phyloP scores from a whole-genome alignment of 2,329 filamentous ascomycete species.

The Bipolaris cookei region DNA sequence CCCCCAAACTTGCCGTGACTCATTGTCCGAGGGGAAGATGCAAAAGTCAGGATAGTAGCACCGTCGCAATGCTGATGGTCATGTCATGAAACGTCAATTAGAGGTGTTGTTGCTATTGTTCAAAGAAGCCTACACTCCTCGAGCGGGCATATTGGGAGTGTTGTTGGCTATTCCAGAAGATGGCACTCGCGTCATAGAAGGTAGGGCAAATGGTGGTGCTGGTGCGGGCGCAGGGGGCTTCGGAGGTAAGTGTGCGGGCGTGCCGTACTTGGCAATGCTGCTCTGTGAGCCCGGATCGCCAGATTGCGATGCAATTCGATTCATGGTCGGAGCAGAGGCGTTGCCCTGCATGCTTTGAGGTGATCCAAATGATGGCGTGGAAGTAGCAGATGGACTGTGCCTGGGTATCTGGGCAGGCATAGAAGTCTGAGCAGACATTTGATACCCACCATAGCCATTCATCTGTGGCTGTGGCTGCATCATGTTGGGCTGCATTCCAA shows the following conservation, averaged over 20 bases:
- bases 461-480: slow-evolving; percentile 41
- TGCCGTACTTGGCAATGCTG: slow-evolving; percentile 64
- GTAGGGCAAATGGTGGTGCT: slow-evolving; percentile 38
- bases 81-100: slow-evolving; percentile 31
- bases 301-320: slow-evolving; percentile 35
- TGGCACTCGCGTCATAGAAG: slow-evolving; percentile 27
- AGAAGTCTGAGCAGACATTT: slow-evolving; percentile 30
- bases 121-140: slow-evolving; percentile 14
- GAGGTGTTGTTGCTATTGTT: slow-evolving; percentile 16
- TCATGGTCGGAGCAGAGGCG: slow-evolving; percentile 27
- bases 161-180: slow-evolving; percentile 22
- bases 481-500: slow-evolving; percentile 43
- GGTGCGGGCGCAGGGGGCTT: slow-evolving; percentile 58
- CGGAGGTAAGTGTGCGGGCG: slow-evolving; percentile 60
- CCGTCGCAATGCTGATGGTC: slow-evolving; percentile 39
- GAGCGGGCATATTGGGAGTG: slow-evolving; percentile 13
- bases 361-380: slow-evolving; percentile 39
- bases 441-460: slow-evolving; percentile 39
- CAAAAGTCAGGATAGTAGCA: slow-evolving; percentile 24
- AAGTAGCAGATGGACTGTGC: slow-evolving; percentile 36
- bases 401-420: slow-evolving; percentile 37
- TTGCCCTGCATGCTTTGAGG: slow-evolving; percentile 36
- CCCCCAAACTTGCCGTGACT: slow-evolving; percentile 4
- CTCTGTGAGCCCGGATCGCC: slow-evolving; percentile 40
- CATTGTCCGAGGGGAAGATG: slow-evolving; percentile 14